Evolutionary conservation across 2,329 filamentous ascomycete species (phyloP).

Genomic region (Colletotrichum godetiae): DNA sequence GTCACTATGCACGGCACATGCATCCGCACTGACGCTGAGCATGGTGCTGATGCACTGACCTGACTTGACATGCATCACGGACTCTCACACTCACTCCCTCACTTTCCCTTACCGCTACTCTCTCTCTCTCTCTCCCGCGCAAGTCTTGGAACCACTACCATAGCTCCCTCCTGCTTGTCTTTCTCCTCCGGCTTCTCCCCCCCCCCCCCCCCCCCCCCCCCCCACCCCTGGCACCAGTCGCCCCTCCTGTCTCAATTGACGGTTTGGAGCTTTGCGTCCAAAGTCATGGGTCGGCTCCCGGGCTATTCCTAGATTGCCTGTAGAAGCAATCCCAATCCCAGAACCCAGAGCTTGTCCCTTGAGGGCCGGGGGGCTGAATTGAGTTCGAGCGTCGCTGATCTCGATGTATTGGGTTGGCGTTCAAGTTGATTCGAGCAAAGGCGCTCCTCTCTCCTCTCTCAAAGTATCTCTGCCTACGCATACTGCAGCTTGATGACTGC

Average conservation of each 20-base stretch:
- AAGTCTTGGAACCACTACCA: too few relatives aligned
- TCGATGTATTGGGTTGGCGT: not conserved
- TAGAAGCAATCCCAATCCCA: not conserved
- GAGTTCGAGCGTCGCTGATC: not conserved
- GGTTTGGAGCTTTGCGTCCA: constrained; percentile 1
- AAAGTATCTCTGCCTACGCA: not conserved
- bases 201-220: not conserved
- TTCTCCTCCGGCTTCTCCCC: not conserved
- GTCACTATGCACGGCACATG: constrained; percentile 5
- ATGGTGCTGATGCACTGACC: constrained; percentile 25
- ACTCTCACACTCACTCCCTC: not conserved
- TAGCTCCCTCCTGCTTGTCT: not conserved
- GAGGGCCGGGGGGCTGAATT: constrained; percentile 2
- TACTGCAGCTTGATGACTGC: not conserved
- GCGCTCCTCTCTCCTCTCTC: not conserved
- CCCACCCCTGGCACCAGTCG: not conserved
- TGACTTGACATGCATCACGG: constrained; percentile 22
- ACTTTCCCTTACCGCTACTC: not conserved
- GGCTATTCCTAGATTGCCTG: not conserved
- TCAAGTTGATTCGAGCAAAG: not conserved
- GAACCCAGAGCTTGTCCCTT: not conserved
- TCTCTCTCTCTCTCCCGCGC: not conserved
- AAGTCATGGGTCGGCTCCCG: not conserved
- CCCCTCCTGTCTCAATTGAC: constrained; percentile 2
- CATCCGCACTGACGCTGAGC: constrained; percentile 20